Conservation (phyloP, 768 basidiomycete species). For the Tephrocybe sp. region DNA sequence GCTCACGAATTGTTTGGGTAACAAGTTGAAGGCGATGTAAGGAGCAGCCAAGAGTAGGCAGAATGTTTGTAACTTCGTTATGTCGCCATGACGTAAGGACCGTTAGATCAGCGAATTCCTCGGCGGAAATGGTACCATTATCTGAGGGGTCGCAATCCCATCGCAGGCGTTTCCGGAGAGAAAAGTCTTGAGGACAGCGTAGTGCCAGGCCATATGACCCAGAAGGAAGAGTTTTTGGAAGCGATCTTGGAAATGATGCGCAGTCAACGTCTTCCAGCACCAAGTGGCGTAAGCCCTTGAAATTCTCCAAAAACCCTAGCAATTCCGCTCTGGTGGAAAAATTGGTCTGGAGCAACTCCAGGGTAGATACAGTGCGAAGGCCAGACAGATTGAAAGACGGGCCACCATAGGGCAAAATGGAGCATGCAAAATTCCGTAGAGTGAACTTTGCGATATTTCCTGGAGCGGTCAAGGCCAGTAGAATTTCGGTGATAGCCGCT, state of each 20-base stretch:
- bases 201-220: slow-evolving; percentile 10
- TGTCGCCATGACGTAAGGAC: not conserved
- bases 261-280: slow-evolving; percentile 9
- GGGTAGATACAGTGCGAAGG: not conserved
- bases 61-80: not conserved
- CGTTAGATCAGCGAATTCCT: slow-evolving; percentile 10
- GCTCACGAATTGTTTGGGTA: slow-evolving; percentile 12
- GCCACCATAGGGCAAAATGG: not conserved
- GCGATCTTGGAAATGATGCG: not conserved
- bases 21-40: slow-evolving; percentile 11
- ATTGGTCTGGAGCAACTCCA: slow-evolving; percentile 8
- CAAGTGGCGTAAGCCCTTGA: slow-evolving; percentile 8
- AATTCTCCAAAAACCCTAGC: slow-evolving; percentile 7
- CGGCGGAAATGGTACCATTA: not conserved
- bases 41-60: slow-evolving; percentile 6
- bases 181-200: slow-evolving; percentile 6
- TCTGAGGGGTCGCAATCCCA: slow-evolving; percentile 1
- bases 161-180: slow-evolving; percentile 1
- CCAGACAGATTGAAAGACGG: not conserved
- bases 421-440: slow-evolving; percentile 5
- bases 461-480: not conserved
- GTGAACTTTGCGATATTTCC: slow-evolving; percentile 1
- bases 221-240: not conserved
- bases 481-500: slow-evolving; percentile 2
- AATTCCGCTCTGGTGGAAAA: slow-evolving; percentile 7